Evolutionary conservation across 2,329 filamentous ascomycete species (phyloP), one percentile per base, ranked within the genome.

Genomic region (Cercospora sp.): DNA sequence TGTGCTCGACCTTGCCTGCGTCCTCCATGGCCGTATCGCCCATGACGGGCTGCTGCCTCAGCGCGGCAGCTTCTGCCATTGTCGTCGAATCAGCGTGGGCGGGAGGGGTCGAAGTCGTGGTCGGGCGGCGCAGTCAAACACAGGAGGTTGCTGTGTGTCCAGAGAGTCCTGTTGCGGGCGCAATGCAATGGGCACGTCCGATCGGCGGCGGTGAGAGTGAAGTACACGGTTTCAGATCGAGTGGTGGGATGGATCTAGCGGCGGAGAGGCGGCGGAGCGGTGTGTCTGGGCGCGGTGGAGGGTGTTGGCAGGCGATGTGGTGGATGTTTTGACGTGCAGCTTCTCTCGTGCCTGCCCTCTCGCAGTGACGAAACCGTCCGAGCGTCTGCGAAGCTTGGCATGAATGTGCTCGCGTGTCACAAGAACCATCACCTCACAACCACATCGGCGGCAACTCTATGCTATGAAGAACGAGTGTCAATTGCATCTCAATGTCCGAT

Each of bases 11-110:
- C 83, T 94, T 92, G 78, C 91, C 91, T 76, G 97, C 93, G 81
- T 99, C 95, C 85, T 97, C 94, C 95, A 99, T 99, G 83, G 96
- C 97, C 79, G 93, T 97, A 82, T 99, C 94, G 93, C 62, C 64
- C 57, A 69, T 67, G 32, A 69, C 63, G 58, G 73, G 69, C 70
- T 72, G 75, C 71, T 69, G 66, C 73, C 71, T 76, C 57, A 78
- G 71, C 66, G 76, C 77, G 67, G 77, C 76, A 73, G 77, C 77
- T 72, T 78, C 77, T 73, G 75, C 73, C 65, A 64, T 66, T 40
- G 26, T 66, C 21, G 63, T 57, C 45, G 57, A 61, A 30, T 61
- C 60, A 62, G 65, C 61, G 57, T 26, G 64, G 32, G 69, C 69
- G 68, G 61, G 30, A 51, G 24, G 32, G 40, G 43, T n/a, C 37